Conservation (phyloP, 768 basidiomycete species). For the Astraeus odoratus region DNA sequence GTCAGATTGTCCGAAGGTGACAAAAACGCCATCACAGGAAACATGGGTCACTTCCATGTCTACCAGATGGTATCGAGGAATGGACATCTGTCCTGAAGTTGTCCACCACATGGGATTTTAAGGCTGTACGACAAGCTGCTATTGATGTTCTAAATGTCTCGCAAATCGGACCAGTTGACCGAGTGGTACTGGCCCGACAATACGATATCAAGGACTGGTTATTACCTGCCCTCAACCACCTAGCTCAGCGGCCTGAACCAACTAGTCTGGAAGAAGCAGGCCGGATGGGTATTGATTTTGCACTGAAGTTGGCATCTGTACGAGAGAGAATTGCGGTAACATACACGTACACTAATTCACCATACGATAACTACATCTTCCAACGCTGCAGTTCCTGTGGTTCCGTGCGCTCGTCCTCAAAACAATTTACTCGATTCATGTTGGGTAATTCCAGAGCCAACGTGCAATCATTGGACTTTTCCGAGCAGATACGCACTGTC, state of each 20-base stretch:
- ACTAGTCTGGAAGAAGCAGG: background rate
- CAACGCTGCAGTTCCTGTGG: no score
- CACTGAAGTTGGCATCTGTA: background rate
- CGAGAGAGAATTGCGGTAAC: background rate
- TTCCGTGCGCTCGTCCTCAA: no score
- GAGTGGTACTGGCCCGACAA: background rate
- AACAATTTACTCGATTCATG: background rate
- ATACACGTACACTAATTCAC: no score
- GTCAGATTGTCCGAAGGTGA: no score
- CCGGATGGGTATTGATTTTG: background rate
- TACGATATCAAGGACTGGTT: background rate
- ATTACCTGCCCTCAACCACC: background rate
- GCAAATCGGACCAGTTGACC: background rate
- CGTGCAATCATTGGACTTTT: background rate
- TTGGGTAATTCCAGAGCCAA: background rate
- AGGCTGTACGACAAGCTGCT: background rate
- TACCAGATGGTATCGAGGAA: background rate
- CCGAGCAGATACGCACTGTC: background rate
- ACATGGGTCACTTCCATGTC: no score
- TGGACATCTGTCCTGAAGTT: conserved; percentile 1
- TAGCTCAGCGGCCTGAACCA: background rate
- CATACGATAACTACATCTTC: no score
- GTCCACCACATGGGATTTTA: background rate
- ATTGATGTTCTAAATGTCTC: background rate
- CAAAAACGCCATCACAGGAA: no score